These are phyloP conservation scores for Cupressus sempervirens DNA, from an alignment of 75 land plant genomes.

Conservation along the genomic window DNA sequence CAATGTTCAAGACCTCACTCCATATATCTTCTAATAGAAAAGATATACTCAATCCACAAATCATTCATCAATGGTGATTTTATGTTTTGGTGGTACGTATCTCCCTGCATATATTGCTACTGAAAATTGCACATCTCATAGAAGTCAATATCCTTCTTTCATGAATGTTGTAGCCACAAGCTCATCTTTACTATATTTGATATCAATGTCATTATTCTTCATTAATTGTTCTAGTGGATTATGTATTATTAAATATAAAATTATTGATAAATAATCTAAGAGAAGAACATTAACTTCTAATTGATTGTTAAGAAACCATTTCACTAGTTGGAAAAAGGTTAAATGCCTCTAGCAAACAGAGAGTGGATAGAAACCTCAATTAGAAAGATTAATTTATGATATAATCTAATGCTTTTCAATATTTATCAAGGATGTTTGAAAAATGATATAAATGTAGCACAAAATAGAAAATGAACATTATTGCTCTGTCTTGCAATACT, in stretches of 20 bases:
- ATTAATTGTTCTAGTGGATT: neutral
- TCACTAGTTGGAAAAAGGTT: neutral
- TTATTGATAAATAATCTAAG: neutral
- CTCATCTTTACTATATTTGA: neutral
- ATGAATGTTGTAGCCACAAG: neutral
- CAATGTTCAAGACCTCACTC: slow-evolving; percentile 74
- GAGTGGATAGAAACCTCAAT: neutral
- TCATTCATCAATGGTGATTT: neutral
- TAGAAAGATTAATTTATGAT: neutral
- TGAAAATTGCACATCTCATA: neutral
- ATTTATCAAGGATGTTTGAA: neutral
- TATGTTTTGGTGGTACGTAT: neutral
- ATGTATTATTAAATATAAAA: too few relatives aligned
- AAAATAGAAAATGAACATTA: neutral
- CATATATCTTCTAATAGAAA: too few relatives aligned
- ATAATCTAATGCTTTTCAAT: neutral
- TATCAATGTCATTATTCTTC: neutral
- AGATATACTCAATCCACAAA: neutral
- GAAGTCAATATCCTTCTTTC: neutral
- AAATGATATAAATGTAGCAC: neutral
- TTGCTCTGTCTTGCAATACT: neutral
- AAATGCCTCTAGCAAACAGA: neutral
- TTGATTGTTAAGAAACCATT: neutral
- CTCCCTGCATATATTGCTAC: neutral
- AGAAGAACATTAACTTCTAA: neutral